Conservation (phyloP, 495 filamentous ascomycete species). For the Penicillium paradoxum region DNA sequence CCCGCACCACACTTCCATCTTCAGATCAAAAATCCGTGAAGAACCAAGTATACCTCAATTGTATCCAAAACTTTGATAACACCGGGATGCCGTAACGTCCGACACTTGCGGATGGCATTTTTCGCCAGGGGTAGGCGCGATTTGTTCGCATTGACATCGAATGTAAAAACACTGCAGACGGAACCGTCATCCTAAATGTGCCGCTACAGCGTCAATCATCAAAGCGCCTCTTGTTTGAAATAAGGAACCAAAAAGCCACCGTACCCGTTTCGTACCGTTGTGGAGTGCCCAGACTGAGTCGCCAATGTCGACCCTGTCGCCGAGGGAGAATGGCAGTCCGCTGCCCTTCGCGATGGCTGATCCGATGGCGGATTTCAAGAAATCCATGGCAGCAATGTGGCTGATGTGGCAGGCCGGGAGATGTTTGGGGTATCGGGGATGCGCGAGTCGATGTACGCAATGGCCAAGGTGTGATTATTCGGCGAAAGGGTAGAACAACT, state of each 20-base stretch:
- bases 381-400: conserved; percentile 64
- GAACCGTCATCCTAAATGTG: conserved; percentile 78
- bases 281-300: conserved; percentile 88
- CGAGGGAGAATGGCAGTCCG: conserved; percentile 84
- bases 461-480: not conserved
- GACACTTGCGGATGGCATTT: conserved; percentile 86
- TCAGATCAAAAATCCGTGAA: not conserved
- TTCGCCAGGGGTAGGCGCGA: conserved; percentile 77
- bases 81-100: conserved; percentile 89
- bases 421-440: conserved; percentile 8
- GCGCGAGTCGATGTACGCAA: conserved; percentile 4
- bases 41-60: conserved; percentile 63
- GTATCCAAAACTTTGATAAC: conserved; percentile 91
- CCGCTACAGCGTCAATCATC: not conserved
- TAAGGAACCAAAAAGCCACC: conserved; percentile 22
- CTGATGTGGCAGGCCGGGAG: conserved; percentile 3
- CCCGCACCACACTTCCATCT: not conserved
- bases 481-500: not conserved
- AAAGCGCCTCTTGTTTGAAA: conserved; percentile 1
- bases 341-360: conserved; percentile 95
- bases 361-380: conserved; percentile 93
- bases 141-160: conserved; percentile 76
- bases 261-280: conserved; percentile 85
- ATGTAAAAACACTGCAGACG: conserved; percentile 92
- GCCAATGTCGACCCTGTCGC: conserved; percentile 82